Percentiles rank a stretch among this genome's conserved stretches.
Conservation (phyloP, 176 grass and related monocot species). For the Oryza rufipogon region DNA sequence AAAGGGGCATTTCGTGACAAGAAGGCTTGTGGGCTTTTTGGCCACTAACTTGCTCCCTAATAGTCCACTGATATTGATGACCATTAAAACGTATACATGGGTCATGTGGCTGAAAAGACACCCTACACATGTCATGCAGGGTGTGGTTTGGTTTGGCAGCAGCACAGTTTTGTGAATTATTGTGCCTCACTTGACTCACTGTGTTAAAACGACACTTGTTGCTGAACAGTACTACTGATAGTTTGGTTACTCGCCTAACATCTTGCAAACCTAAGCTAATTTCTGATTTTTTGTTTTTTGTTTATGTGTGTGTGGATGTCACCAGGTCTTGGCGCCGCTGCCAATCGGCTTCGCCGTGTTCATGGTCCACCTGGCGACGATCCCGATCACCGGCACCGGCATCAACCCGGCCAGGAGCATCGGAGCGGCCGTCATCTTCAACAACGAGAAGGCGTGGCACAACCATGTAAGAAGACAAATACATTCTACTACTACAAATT, state of each 20-base stretch:
- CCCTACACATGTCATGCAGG: neutral
- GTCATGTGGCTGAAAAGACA: neutral
- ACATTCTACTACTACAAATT: neutral
- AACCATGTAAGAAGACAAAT: constrained; percentile 52
- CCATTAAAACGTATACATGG: neutral
- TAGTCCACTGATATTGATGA: neutral
- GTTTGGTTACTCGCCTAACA: too few species aligned
- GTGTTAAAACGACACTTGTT: neutral
- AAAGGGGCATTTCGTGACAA: constrained; percentile 19
- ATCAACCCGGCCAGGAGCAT: constrained; percentile 91
- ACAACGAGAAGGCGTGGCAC: constrained; percentile 71
- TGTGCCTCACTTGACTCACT: neutral
- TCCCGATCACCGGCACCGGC: constrained; percentile 87
- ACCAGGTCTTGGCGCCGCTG: constrained; percentile 81
- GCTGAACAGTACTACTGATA: neutral
- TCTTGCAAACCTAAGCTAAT: neutral
- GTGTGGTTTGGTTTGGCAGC: neutral
- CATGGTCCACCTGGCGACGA: constrained; percentile 92
- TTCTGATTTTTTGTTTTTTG: neutral
- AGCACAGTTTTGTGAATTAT: neutral
- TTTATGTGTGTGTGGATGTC: neutral
- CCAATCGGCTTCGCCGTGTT: constrained; percentile 91
- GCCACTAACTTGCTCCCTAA: constrained; percentile 23
- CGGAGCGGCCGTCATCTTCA: constrained; percentile 73
- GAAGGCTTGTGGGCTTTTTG: neutral